Base-by-base conservation (phyloP, 2,329 filamentous ascomycete genomes). In the Rhytidhysteron rufulum region DNA sequence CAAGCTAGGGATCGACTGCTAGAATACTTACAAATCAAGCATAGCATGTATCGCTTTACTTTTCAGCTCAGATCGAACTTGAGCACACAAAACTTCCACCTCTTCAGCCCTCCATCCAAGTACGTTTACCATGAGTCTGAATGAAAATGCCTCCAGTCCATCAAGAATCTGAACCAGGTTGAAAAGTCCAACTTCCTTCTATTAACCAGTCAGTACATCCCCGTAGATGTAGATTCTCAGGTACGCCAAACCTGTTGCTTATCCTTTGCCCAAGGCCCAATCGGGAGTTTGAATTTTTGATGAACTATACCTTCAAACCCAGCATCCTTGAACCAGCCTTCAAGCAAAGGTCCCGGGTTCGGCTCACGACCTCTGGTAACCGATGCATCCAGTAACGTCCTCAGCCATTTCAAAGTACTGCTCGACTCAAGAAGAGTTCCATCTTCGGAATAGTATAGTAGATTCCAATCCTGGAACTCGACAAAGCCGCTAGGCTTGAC, bases 401-500 rank as follows among this genome's bases (percentile, higher is more conserved):
- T 21, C 13, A 52, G 33, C 34, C 39, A 47, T 27, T 47, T 37
- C 3, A 46, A 47, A 3, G 45, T 46, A 21, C 44, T 33, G 36
- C 42, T 45, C 44, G 52, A 51, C 31, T 46, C 31, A 31, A 25
- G 45, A 52, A 58, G 45, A 20, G 49, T 66, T 37, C 55, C 63
- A 49, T 68, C 63, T 52, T 56, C 50, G 48, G 59, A 62, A 48
- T 65, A 60, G 38, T 65, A 59, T 39, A 56, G 62, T 40, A 72
- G 50, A 43, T 66, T 62, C 53, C 69, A 70, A 42, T 73, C 71
- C 45, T 73, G 69, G 29, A 75, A 51, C 46, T 77, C 74, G 19
- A 75, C 57, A 62, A 67, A 77, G 4, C 72, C 73, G 5, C 70
- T 71, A 0, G 71, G 72, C 39, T 63, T 67, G 7, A 57, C 56